A percentile compares a stretch with the other conserved stretches of the same genome.
phyloP scores from a whole-genome alignment of 2,329 filamentous ascomycete species.

The Aspergillus vadensis region DNA sequence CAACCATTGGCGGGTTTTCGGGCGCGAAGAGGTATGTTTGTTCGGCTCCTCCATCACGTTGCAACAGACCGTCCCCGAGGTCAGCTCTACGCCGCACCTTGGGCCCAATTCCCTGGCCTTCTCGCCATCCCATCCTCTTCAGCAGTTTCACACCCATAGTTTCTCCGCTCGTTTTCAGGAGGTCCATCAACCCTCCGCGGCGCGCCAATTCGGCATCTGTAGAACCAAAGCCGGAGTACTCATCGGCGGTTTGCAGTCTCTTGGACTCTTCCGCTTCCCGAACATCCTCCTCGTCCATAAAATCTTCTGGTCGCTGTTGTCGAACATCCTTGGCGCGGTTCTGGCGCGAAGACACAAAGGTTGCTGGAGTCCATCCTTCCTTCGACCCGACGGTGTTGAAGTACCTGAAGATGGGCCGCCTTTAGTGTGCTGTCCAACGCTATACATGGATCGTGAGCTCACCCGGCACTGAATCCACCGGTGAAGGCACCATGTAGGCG shows the following conservation, averaged over 20 bases:
- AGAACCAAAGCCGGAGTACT: constrained; percentile 75
- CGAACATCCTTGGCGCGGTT: constrained; percentile 73
- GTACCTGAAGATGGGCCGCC: constrained; percentile 61
- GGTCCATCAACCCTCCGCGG: constrained; percentile 64
- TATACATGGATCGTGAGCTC: constrained; percentile 46
- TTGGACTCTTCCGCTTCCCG: constrained; percentile 80
- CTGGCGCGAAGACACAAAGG: constrained; percentile 85
- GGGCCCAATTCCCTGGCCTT: constrained; percentile 88
- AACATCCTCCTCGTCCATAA: constrained; percentile 97
- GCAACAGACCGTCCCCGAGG: constrained; percentile 56
- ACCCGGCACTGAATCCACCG: constrained; percentile 95
- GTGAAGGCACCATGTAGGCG: constrained; percentile 95
- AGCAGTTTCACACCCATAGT: constrained; percentile 85
- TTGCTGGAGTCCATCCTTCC: constrained; percentile 92
- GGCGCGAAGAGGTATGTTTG: constrained; percentile 79
- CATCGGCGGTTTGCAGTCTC: constrained; percentile 69
- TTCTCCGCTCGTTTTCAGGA: constrained; percentile 73
- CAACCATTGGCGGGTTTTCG: constrained; percentile 69
- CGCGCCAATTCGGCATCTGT: constrained; percentile 58
- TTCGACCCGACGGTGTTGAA: constrained; percentile 98
- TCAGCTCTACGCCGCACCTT: constrained; percentile 76
- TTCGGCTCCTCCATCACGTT: constrained; percentile 42
- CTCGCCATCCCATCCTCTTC: constrained; percentile 92
- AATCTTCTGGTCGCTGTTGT: constrained; percentile 75
- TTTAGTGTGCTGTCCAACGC: constrained; percentile 38